A percentile compares a stretch with the other conserved stretches of the same genome.
Conservation (phyloP, 352 stramenopile species). For the Phytophthora cajani region DNA sequence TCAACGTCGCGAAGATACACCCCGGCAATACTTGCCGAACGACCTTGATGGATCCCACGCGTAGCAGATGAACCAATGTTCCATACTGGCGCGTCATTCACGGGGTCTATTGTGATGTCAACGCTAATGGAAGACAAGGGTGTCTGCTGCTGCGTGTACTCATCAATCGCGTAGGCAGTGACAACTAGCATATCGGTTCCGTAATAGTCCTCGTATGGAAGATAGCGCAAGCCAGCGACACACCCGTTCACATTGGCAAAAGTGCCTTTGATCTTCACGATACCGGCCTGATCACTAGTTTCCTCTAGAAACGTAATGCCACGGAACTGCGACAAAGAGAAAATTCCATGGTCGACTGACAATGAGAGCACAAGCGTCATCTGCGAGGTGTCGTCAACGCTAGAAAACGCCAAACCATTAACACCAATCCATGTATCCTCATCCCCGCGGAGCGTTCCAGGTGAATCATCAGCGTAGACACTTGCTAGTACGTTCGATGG, state of each 20-base stretch:
- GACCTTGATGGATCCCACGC: conserved; percentile 31
- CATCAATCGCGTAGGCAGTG: conserved; percentile 47
- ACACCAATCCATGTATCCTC: conserved; percentile 52
- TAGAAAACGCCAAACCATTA: conserved; percentile 46
- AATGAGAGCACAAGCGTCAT: conserved; percentile 42
- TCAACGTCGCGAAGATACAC: conserved; percentile 63
- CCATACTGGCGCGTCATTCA: conserved; percentile 74
- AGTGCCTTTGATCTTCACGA: conserved; percentile 39
- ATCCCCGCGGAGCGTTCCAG: conserved; percentile 46
- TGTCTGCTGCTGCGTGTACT: conserved; percentile 49
- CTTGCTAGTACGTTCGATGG: conserved; percentile 41
- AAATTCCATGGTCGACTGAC: conserved; percentile 32
- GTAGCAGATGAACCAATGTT: conserved; percentile 31
- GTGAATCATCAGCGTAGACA: conserved; percentile 26
- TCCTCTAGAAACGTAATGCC: conserved; percentile 39
- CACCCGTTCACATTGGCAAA: conserved; percentile 55
- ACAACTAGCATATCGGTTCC: conserved; percentile 56
- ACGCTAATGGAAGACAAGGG: conserved; percentile 34
- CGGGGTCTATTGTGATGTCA: conserved; percentile 44
- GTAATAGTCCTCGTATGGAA: conserved; percentile 47
- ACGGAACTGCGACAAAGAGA: conserved; percentile 18
- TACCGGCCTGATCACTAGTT: conserved; percentile 9
- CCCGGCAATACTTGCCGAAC: conserved; percentile 41
- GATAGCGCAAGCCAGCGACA: conserved; percentile 49
- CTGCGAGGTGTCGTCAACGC: conserved; percentile 50